Base-by-base conservation (phyloP, 2,329 filamentous ascomycete genomes). In the Curvularia lunata region DNA sequence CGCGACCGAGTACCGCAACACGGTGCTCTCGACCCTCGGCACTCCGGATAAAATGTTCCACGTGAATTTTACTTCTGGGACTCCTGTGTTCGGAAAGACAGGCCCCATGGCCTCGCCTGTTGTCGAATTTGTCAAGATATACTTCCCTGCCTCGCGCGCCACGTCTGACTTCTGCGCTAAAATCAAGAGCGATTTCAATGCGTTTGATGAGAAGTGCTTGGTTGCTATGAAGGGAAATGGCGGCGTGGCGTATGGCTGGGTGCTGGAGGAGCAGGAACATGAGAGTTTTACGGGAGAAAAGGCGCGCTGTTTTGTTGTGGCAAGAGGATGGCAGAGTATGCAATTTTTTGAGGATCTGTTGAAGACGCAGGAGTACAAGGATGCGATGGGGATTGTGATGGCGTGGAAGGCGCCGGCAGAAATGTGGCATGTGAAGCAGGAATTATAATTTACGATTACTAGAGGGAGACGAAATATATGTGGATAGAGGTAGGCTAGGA, bases 251-350 rank as follows among this genome's bases (percentile, higher is more conserved):
- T 54, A 46, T 28, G 55, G 55, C 4, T 58, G 55, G 51, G 51
- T 46, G 16, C 1, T 58, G 28, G 55, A 58, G 16, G 55, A 58
- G 16, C 38, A 54, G 30, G 55, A 58, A 4, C 50, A 58, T 30
- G 47, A 49, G 30, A 46, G 41, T 30, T 10, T 54, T 9, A 34
- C 37, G 23, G 48, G 46, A 28, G 40, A 19, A 3, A 56, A 49
- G 30, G 1, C 45, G 2, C 41, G 32, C 3, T 54, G 55, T 28
- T 54, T 58, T 30, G 34, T 58, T 27, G 55, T 58, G 32, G 40
- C 45, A 1, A 58, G 55, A 40, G 46, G 55, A 4, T 58, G 55
- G 51, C 51, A 54, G 32, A 40, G 51, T 8, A 58, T 58, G 55
- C 38, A 34, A 45, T 48, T n/a, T 37, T 58, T 58, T 42, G 45